Conservation (phyloP, 1,284 basidiomycete genomes). For the Ganoderma sinense region DNA sequence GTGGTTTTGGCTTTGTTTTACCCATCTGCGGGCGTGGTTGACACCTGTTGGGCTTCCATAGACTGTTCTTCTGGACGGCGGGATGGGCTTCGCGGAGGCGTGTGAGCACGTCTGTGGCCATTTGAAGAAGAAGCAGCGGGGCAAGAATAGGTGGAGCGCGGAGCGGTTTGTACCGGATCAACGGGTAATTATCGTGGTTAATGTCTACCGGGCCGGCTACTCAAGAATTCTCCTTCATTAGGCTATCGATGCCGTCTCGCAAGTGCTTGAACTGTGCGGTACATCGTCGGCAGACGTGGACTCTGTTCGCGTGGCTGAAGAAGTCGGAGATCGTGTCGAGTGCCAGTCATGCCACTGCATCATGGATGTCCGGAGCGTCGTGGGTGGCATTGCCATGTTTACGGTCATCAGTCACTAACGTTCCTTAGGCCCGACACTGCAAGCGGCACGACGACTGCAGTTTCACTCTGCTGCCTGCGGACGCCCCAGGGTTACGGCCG, state of each 20-base stretch:
- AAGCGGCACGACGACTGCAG: constrained; percentile 67
- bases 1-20: background rate
- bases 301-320: constrained; percentile 35
- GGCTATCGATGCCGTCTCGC: constrained; percentile 51
- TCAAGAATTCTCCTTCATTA: constrained; percentile 31
- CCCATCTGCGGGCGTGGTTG: background rate
- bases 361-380: constrained; percentile 59
- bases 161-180: constrained; percentile 61
- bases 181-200: constrained; percentile 49
- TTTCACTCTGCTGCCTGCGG: constrained; percentile 43
- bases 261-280: constrained; percentile 43
- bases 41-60: background rate
- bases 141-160: constrained; percentile 52
- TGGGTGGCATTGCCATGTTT: constrained; percentile 35
- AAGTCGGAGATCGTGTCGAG: constrained; percentile 44
- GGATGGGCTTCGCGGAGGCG: constrained; percentile 59
- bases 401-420: constrained; percentile 4
- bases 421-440: constrained; percentile 60
- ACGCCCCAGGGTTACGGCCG: constrained; percentile 37
- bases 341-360: constrained; percentile 65
- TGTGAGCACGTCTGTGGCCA: constrained; percentile 63
- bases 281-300: constrained; percentile 43
- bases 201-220: background rate
- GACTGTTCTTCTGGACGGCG: constrained; percentile 42
- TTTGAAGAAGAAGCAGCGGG: constrained; percentile 38